These are phyloP conservation scores for Poa pratensis DNA, from an alignment of 176 grass and related monocot species.

Conservation along the genomic window DNA sequence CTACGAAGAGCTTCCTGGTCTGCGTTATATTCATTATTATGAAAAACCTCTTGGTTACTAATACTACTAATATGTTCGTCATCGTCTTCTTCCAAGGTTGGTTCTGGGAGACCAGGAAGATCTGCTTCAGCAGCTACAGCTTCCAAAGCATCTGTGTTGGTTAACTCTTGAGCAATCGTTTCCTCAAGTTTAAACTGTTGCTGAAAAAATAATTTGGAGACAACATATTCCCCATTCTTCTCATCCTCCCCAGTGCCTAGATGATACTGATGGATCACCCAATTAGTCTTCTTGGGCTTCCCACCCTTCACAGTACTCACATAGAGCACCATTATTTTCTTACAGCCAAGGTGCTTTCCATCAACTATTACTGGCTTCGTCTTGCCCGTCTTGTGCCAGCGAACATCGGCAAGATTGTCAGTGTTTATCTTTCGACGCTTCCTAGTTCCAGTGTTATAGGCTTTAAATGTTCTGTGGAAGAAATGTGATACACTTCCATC, in stretches of 20 bases:
- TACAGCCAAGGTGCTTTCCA: slow-evolving; percentile 77
- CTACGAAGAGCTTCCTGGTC: slow-evolving; percentile 38
- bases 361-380: slow-evolving; percentile 80
- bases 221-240: slow-evolving; percentile 80
- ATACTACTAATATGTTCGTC: slow-evolving; percentile 37
- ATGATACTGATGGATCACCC: slow-evolving; percentile 98
- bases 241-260: slow-evolving; percentile 92
- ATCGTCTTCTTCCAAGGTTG: slow-evolving; percentile 41
- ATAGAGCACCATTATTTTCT: slow-evolving; percentile 98
- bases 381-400: slow-evolving; percentile 99
- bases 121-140: slow-evolving; percentile 46
- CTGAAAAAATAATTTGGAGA: slow-evolving; percentile 96
- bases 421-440: slow-evolving; percentile 94
- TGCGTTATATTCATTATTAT: slow-evolving; percentile 39
- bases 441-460: slow-evolving; percentile 89
- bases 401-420: slow-evolving; percentile 67
- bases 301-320: slow-evolving; percentile 69
- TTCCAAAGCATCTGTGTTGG: slow-evolving; percentile 35
- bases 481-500: slow-evolving; percentile 95
- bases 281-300: slow-evolving; percentile 88
- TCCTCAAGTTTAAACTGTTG: slow-evolving; percentile 73
- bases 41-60: slow-evolving; percentile 49
- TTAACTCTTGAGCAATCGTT: slow-evolving; percentile 58
- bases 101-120: slow-evolving; percentile 27
- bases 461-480: slow-evolving; percentile 94